phyloP scores from a whole-genome alignment of 2,329 filamentous ascomycete species.

The Ascomycota sp. region DNA sequence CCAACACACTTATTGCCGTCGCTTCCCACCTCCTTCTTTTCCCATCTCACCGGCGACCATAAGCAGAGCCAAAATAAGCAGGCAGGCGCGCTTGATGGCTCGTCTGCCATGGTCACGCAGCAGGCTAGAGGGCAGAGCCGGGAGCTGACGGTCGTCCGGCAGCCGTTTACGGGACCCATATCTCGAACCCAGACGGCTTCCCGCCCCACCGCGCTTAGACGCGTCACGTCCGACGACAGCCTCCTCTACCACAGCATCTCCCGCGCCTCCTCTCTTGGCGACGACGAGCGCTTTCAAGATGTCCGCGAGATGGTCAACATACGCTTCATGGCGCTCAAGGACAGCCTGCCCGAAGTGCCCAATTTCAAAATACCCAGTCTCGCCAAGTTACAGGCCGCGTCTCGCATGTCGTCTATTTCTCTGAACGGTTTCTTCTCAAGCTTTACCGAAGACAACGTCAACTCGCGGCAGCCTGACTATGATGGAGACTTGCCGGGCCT shows the following conservation, averaged over 20 bases:
- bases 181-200: not conserved
- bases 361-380: constrained; percentile 52
- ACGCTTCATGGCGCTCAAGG: constrained; percentile 72
- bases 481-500: constrained; percentile 2
- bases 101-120: too few relatives aligned
- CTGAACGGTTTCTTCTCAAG: constrained; percentile 11
- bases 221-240: constrained; percentile 42
- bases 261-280: constrained; percentile 61
- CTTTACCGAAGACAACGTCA: constrained; percentile 6
- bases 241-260: constrained; percentile 59
- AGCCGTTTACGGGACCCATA: not conserved
- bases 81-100: too few relatives aligned
- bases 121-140: not conserved
- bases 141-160: not conserved
- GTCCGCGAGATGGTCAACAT: constrained; percentile 75
- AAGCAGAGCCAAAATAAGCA: constrained; percentile 1
- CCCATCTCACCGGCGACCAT: constrained; percentile 13
- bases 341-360: constrained; percentile 63
- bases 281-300: constrained; percentile 62
- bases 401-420: constrained; percentile 12
- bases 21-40: constrained; percentile 19
- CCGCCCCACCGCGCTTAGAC: constrained; percentile 10
- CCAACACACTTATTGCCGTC: constrained; percentile 17
- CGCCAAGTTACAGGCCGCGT: constrained; percentile 25
- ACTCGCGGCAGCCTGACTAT: too few relatives aligned